Evolutionary conservation across 345 rosid genomes (phyloP), one percentile per base, ranked within the genome.

Genomic region (Eucalyptus regnans): DNA sequence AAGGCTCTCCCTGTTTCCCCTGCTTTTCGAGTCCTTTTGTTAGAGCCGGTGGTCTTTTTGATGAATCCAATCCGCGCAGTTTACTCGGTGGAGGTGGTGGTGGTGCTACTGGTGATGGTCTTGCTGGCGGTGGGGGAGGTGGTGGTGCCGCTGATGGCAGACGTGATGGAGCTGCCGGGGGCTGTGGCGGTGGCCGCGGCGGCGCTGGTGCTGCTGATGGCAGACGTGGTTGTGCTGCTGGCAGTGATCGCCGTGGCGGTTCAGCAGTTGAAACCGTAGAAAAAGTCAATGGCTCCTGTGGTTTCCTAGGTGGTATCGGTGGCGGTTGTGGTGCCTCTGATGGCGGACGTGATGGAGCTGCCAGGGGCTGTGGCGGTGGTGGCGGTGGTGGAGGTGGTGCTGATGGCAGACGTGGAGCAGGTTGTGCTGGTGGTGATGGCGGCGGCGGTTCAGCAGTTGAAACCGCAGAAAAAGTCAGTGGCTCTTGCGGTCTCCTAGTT

Each of bases 1-100:
- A 56, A 89, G 95, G 88, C 83, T 91, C 93, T 80, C 88, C 93
- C 48, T 68, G 48, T 93, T 51, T 89, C 50, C 90, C 88, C 43
- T 56, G 62, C 64, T 87, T 87, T 50, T 44, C 66, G 16, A 86
- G 89, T 68, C 90, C 90, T 86, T 64, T 90, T 3, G 91, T 66
- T 31, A 58, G 93, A 14, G 94, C 86, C 11, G 96, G 95, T 50
- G 95, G 94, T 66, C 86, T 93, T 54, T 91, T 83, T 20, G 94
- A 95, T 5, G 96, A 93, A 83, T 94, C 92, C 15, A 76, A 76
- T 18, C 83, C 48, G 48, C 83, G 83, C 83, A 18, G 83, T 76
- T 20, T 76, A 37, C 83, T 76, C 15, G 91, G 95, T 12, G 96
- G 93, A 18, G 96, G 94, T 16, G 91, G 90, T 16, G 89, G 90